phyloP scores from a whole-genome alignment of 1,284 basidiomycete genomes.

The Spongispora temasekensis region DNA sequence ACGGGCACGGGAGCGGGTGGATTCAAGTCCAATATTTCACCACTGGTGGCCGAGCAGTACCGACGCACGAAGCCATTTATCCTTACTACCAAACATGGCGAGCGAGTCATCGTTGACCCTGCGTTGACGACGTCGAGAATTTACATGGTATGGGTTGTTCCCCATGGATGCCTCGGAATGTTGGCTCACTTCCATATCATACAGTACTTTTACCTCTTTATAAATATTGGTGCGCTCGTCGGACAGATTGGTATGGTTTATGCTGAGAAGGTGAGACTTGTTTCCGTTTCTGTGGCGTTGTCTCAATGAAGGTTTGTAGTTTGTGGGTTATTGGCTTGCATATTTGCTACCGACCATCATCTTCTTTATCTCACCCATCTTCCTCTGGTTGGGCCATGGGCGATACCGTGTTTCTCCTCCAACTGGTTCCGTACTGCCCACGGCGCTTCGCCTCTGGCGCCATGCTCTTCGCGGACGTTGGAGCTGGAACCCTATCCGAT shows the following conservation, averaged over 20 bases:
- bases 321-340: conserved; percentile 72
- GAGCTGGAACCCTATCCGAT: conserved; percentile 56
- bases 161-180: neutral
- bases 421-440: conserved; percentile 72
- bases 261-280: conserved; percentile 58
- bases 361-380: conserved; percentile 69
- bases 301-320: conserved; percentile 36
- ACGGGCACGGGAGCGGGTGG: conserved; percentile 73
- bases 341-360: conserved; percentile 69
- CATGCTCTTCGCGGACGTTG: conserved; percentile 56
- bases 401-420: conserved; percentile 72
- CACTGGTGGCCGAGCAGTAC: conserved; percentile 81
- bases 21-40: conserved; percentile 83
- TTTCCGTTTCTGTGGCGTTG: neutral
- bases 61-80: conserved; percentile 58
- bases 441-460: conserved; percentile 50
- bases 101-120: conserved; percentile 84
- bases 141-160: conserved; percentile 56
- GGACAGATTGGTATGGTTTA: conserved; percentile 75
- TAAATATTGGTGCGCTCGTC: conserved; percentile 74
- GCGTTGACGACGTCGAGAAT: conserved; percentile 67
- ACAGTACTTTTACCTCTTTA: conserved; percentile 78
- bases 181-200: neutral
- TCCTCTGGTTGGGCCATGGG: conserved; percentile 68
- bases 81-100: conserved; percentile 56